Evolutionary conservation across 805 yeast genomes (phyloP).

Genomic region (Candida endomychidarum): DNA sequence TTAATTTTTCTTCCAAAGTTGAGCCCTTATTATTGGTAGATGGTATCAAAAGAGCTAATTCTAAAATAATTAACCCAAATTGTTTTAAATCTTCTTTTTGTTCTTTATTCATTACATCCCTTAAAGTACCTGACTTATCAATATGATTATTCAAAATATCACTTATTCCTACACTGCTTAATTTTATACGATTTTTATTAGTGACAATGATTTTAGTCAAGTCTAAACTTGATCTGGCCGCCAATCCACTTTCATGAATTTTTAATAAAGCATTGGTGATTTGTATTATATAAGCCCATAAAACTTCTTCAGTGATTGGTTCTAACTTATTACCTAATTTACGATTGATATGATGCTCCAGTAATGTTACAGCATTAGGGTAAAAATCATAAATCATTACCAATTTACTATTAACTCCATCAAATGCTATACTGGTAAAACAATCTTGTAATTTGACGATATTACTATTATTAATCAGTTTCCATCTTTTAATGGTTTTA

Average conservation of each 20-base stretch:
- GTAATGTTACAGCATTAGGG: constrained; percentile 71
- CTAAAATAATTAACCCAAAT: constrained; percentile 61
- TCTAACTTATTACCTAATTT: constrained; percentile 41
- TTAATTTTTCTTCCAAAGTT: constrained; percentile 15
- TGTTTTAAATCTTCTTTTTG: constrained; percentile 57
- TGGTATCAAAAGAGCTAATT: constrained; percentile 46
- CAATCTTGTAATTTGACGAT: constrained; percentile 73
- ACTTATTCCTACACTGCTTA: constrained; percentile 68
- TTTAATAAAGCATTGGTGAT: constrained; percentile 65
- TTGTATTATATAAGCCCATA: constrained; percentile 81
- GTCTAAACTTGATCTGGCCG: constrained; percentile 59
- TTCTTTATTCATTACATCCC: constrained; percentile 19
- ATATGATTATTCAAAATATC: constrained; percentile 57
- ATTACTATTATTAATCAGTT: constrained; percentile 50
- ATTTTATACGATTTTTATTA: constrained; percentile 64
- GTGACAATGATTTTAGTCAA: constrained; percentile 73
- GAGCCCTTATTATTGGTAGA: constrained; percentile 18
- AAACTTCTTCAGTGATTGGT: constrained; percentile 57
- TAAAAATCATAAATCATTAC: constrained; percentile 81
- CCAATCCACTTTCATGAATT: constrained; percentile 63
- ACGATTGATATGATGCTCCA: constrained; percentile 62
- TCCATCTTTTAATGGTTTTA: constrained; percentile 67
- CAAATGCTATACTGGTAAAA: constrained; percentile 84
- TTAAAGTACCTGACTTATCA: constrained; percentile 11
- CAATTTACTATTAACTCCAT: constrained; percentile 61